Percentiles rank a stretch among this genome's conserved stretches.
These are phyloP conservation scores for Alternaria sp. DNA, from an alignment of 2,329 filamentous ascomycete genomes.

Conservation along the genomic window DNA sequence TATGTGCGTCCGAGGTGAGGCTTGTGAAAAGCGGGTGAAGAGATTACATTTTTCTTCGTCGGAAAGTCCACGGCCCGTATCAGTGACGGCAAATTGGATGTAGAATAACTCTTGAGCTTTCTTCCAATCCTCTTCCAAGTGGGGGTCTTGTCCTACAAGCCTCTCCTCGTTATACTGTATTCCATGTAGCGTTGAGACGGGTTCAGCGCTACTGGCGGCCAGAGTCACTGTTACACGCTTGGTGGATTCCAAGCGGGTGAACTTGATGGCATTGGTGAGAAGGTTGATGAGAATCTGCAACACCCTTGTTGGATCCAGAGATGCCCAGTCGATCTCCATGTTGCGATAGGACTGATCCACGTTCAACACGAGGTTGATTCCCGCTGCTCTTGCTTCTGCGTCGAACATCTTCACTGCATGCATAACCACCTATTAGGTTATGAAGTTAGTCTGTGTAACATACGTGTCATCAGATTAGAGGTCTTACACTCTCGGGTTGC, in stretches of 20 bases:
- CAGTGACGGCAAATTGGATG: conserved; percentile 44
- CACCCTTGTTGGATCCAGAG: conserved; percentile 51
- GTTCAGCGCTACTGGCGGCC: conserved; percentile 38
- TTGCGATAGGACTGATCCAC: conserved; percentile 48
- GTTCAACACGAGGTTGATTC: conserved; percentile 32
- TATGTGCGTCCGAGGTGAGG: conserved; percentile 41
- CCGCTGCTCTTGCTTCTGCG: conserved; percentile 39
- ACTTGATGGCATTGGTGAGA: conserved; percentile 54
- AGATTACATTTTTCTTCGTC: conserved; percentile 42
- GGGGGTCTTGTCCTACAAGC: conserved; percentile 24
- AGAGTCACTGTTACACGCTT: conserved; percentile 47
- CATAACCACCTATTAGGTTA: conserved; percentile 14
- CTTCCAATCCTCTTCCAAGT: conserved; percentile 42
- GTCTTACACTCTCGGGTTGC: conserved; percentile 33
- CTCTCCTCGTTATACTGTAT: conserved; percentile 35
- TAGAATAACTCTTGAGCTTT: conserved; percentile 36
- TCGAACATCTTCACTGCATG: conserved; percentile 49
- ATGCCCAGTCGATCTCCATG: conserved; percentile 46
- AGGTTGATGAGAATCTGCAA: conserved; percentile 49
- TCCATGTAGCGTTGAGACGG: conserved; percentile 38
- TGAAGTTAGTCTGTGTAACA: not conserved
- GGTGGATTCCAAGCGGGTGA: conserved; percentile 44
- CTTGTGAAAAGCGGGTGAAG: conserved; percentile 42
- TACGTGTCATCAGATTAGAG: not conserved
- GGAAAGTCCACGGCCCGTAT: conserved; percentile 51